Conservation (phyloP, 1,284 basidiomycete species). For the Leccinum pachyderme region DNA sequence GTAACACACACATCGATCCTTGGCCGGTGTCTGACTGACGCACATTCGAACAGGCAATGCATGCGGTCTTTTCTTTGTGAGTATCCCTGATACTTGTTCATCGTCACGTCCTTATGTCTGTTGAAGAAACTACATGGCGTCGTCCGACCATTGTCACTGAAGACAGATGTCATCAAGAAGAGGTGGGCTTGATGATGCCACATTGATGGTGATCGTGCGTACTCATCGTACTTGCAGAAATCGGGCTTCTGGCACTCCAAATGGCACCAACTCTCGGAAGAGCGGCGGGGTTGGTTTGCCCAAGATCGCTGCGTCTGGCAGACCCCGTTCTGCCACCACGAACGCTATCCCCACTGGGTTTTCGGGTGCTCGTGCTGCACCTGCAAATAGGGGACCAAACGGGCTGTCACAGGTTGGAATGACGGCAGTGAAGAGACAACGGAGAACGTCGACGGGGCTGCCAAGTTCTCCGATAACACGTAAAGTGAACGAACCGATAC, state of each 20-base stretch:
- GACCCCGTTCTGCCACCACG: slow-evolving; percentile 50
- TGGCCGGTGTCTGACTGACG: slow-evolving; percentile 10
- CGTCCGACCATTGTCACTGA: slow-evolving; percentile 88
- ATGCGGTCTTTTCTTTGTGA: slow-evolving; percentile 87
- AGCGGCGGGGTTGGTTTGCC: slow-evolving; percentile 51
- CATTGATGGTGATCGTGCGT: neutral
- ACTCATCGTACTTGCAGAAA: slow-evolving; percentile 49
- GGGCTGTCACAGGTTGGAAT: slow-evolving; percentile 29
- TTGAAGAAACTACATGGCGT: slow-evolving; percentile 91
- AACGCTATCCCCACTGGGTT: slow-evolving; percentile 50
- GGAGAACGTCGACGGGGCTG: slow-evolving; percentile 64
- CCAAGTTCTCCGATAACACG: slow-evolving; percentile 38
- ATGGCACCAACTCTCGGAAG: slow-evolving; percentile 57
- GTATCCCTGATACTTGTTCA: slow-evolving; percentile 35
- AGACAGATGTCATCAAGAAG: slow-evolving; percentile 98
- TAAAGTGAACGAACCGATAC: slow-evolving; percentile 32
- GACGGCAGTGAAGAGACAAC: slow-evolving; percentile 71
- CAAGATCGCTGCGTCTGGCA: slow-evolving; percentile 66
- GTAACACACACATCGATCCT: slow-evolving; percentile 4
- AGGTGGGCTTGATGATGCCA: slow-evolving; percentile 47
- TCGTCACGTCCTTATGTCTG: slow-evolving; percentile 16
- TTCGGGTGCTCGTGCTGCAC: slow-evolving; percentile 40
- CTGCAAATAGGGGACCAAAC: slow-evolving; percentile 31
- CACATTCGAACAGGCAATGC: slow-evolving; percentile 59
- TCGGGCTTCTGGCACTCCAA: slow-evolving; percentile 71